Conservation (phyloP, 208 protist species). For the Crithidia acanthocephali region DNA sequence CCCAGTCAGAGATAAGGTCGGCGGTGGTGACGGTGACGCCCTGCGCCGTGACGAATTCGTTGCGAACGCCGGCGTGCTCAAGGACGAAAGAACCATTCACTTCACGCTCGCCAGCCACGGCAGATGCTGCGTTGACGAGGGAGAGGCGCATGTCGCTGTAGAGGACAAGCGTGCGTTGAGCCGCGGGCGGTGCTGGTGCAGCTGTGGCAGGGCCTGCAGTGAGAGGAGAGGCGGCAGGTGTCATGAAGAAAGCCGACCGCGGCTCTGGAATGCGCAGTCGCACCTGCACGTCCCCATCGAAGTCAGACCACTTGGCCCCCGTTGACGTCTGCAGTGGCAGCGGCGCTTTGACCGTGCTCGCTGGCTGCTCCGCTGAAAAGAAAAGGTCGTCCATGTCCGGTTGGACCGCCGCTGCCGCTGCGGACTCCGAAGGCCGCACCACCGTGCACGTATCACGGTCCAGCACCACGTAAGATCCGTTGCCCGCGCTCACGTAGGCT, state of each 20-base stretch:
- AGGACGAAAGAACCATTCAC: slow-evolving; percentile 26
- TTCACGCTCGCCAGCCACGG: not conserved
- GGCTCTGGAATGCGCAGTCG: slow-evolving; percentile 31
- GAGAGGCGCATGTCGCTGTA: slow-evolving; percentile 33
- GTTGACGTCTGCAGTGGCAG: not conserved
- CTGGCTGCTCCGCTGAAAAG: not conserved
- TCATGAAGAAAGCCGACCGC: not conserved
- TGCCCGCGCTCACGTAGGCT: slow-evolving; percentile 57
- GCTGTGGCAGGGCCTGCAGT: not conserved
- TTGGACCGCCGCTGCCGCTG: not conserved
- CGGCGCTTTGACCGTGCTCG: not conserved
- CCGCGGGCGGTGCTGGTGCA: not conserved
- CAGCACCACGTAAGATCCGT: slow-evolving; percentile 72
- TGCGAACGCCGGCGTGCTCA: slow-evolving; percentile 28
- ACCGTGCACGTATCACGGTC: slow-evolving; percentile 45
- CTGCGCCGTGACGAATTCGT: slow-evolving; percentile 21
- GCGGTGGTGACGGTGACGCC: slow-evolving; percentile 8
- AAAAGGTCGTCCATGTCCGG: not conserved
- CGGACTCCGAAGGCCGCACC: not conserved
- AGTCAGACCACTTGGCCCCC: slow-evolving; percentile 12
- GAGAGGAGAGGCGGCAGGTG: not conserved
- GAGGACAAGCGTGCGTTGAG: slow-evolving; percentile 31
- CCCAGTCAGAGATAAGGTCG: slow-evolving; percentile 29
- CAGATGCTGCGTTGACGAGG: slow-evolving; percentile 8
- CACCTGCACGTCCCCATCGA: slow-evolving; percentile 28